These are phyloP conservation scores for Anethum foeniculum DNA, from an alignment of 140 eudicot genomes.

Conservation along the genomic window DNA sequence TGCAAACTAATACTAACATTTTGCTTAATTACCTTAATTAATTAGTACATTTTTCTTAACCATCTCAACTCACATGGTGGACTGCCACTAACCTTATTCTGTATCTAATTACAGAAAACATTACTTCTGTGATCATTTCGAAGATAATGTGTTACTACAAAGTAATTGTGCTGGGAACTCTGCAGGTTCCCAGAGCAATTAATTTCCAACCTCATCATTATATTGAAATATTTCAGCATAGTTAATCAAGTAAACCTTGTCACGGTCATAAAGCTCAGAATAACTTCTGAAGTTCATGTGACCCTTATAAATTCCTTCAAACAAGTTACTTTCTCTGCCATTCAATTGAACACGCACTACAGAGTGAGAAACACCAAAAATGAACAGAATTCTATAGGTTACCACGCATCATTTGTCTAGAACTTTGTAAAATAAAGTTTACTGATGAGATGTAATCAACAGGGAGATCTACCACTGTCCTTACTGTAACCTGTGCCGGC, in stretches of 20 bases:
- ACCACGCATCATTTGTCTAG: neutral
- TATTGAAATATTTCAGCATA: neutral
- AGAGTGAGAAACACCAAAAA: neutral
- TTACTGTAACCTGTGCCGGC: conserved; percentile 88
- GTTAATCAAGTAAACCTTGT: neutral
- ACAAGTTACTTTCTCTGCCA: neutral
- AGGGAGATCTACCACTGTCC: conserved; percentile 98
- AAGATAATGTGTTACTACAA: neutral
- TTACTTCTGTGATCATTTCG: neutral
- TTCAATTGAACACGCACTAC: neutral
- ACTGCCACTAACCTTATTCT: neutral
- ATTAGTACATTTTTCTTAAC: neutral
- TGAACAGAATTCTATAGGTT: neutral
- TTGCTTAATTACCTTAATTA: neutral
- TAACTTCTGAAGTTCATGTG: neutral
- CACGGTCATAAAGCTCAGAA: neutral
- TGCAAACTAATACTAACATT: neutral
- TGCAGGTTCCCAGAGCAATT: neutral
- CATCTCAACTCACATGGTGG: neutral
- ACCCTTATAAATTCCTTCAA: too few relatives aligned
- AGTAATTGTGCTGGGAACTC: neutral
- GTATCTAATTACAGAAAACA: neutral
- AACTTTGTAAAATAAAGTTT: neutral
- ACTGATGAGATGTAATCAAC: conserved; percentile 18
- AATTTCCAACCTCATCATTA: too few relatives aligned